Evolutionary conservation across 495 filamentous ascomycete genomes (phyloP).

Genomic region (Neurospora sp.): DNA sequence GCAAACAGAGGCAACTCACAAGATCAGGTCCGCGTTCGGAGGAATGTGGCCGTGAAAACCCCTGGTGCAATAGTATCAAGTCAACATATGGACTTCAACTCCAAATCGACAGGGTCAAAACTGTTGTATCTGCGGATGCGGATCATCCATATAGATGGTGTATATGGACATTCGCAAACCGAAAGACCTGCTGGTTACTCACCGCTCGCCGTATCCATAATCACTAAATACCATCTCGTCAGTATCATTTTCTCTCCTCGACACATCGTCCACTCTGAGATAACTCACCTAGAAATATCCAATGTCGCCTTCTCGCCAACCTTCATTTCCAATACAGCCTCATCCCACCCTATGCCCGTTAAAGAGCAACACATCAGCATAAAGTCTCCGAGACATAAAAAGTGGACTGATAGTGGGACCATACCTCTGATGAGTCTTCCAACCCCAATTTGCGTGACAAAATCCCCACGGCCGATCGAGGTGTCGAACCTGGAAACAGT

Average conservation of each 20-base stretch:
- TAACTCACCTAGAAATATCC: slow-evolving; percentile 61
- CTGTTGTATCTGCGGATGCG: background rate
- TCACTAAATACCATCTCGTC: slow-evolving; percentile 43
- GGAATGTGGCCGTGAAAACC: slow-evolving; percentile 59
- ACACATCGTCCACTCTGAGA: background rate
- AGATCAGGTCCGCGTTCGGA: slow-evolving; percentile 42
- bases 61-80: slow-evolving; percentile 20
- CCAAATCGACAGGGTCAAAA: background rate
- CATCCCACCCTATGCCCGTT: slow-evolving; percentile 63
- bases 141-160: background rate
- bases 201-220: slow-evolving; percentile 69
- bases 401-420: slow-evolving; percentile 3
- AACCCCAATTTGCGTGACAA: slow-evolving; percentile 58
- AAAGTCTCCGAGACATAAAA: background rate
- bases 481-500: slow-evolving; percentile 59
- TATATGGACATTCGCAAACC: background rate
- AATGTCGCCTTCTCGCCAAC: slow-evolving; percentile 72
- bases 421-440: slow-evolving; percentile 73
- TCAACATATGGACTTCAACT: background rate
- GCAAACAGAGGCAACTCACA: slow-evolving; percentile 30
- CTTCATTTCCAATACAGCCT: slow-evolving; percentile 70
- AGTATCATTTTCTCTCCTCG: background rate
- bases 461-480: slow-evolving; percentile 54
- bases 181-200: slow-evolving; percentile 18
- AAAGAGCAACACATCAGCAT: slow-evolving; percentile 4